These are phyloP conservation scores for Agaricus subrufescens DNA, from an alignment of 768 basidiomycete species.

Conservation along the genomic window DNA sequence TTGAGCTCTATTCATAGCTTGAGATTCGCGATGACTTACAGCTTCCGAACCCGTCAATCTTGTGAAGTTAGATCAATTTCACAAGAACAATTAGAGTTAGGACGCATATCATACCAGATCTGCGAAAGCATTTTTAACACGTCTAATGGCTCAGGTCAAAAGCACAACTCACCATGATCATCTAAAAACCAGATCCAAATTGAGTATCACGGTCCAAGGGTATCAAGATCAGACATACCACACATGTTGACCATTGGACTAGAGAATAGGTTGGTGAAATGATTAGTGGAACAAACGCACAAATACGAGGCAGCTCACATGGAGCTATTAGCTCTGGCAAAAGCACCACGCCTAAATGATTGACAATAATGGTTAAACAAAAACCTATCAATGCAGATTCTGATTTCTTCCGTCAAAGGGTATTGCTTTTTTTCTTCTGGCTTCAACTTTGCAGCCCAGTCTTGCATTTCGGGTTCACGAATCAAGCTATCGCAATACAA, in stretches of 20 bases:
- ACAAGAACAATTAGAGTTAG: not conserved
- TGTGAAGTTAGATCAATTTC: not conserved
- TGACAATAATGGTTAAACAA: slow-evolving; percentile 92
- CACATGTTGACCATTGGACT: slow-evolving; percentile 89
- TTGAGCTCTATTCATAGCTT: not conserved
- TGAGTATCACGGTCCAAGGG: not conserved
- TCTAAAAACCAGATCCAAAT: slow-evolving; percentile 33
- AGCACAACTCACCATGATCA: slow-evolving; percentile 62
- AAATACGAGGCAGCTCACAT: slow-evolving; percentile 53
- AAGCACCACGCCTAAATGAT: slow-evolving; percentile 81
- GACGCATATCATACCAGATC: slow-evolving; percentile 15
- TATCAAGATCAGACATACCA: slow-evolving; percentile 37
- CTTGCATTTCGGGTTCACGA: slow-evolving; percentile 84
- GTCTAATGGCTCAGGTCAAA: not conserved
- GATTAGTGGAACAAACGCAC: not conserved
- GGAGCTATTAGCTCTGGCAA: slow-evolving; percentile 84
- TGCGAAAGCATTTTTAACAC: not conserved
- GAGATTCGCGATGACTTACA: slow-evolving; percentile 40
- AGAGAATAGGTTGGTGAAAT: not conserved
- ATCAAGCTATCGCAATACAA: slow-evolving; percentile 84
- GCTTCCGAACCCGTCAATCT: slow-evolving; percentile 82
- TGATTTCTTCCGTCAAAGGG: slow-evolving; percentile 68
- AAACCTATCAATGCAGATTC: slow-evolving; percentile 75
- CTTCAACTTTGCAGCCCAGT: slow-evolving; percentile 69
- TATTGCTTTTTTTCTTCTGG: slow-evolving; percentile 52